These are phyloP conservation scores for Monosporozyma solicola DNA, from an alignment of 805 yeast genomes.

Conservation along the genomic window DNA sequence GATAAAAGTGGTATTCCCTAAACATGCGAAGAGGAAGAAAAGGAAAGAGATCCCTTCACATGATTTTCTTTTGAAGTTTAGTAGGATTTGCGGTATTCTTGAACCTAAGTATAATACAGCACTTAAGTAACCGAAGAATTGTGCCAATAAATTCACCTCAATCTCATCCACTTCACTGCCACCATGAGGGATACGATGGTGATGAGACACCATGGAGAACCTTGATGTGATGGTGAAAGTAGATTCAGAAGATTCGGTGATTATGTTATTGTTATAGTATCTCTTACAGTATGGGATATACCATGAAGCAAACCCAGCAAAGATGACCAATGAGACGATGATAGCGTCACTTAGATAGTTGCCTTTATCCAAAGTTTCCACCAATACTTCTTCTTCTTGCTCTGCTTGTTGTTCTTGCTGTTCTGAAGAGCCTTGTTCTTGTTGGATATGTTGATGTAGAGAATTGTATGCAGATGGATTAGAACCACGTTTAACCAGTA, in stretches of 20 bases:
- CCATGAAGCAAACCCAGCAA: slow-evolving; percentile 87
- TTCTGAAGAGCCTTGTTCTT: slow-evolving; percentile 5
- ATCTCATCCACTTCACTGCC: neutral
- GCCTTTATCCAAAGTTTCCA: slow-evolving; percentile 8
- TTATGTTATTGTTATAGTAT: slow-evolving; percentile 6
- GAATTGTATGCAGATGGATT: neutral
- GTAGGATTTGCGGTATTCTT: slow-evolving; percentile 80
- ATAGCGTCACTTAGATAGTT: slow-evolving; percentile 30
- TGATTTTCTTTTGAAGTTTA: slow-evolving; percentile 78
- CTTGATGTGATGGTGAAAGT: neutral
- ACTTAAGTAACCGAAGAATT: slow-evolving; percentile 73
- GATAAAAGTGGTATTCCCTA: slow-evolving; percentile 89
- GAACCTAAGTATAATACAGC: slow-evolving; percentile 76
- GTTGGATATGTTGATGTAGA: slow-evolving; percentile 3
- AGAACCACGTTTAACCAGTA: slow-evolving; percentile 7
- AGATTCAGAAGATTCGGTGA: neutral
- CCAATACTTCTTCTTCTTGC: slow-evolving; percentile 11
- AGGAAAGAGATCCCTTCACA: slow-evolving; percentile 93
- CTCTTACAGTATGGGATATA: slow-evolving; percentile 50
- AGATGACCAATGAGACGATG: slow-evolving; percentile 57
- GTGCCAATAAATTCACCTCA: slow-evolving; percentile 40
- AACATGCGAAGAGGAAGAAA: slow-evolving; percentile 89
- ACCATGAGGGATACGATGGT: neutral
- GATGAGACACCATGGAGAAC: neutral
- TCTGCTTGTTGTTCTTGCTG: slow-evolving; percentile 12